These are phyloP conservation scores for Talaromyces nanjingensis DNA, from an alignment of 495 filamentous ascomycete species.

Conservation along the genomic window DNA sequence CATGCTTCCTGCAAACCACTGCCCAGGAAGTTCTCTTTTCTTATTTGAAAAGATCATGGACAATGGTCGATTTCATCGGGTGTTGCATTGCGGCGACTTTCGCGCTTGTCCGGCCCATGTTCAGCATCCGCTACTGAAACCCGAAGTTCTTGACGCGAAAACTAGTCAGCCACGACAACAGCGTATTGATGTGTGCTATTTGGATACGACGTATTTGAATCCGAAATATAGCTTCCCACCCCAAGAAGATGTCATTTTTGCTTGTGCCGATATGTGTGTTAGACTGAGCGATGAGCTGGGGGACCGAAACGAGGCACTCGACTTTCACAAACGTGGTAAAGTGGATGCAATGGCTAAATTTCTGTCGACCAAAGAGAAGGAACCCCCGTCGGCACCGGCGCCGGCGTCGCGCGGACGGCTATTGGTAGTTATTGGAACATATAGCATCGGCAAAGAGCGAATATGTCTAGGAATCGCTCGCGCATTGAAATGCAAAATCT, in stretches of 20 bases:
- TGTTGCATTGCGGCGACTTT: slow-evolving; percentile 96
- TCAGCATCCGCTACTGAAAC: slow-evolving; percentile 69
- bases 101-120: slow-evolving; percentile 84
- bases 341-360: slow-evolving; percentile 58
- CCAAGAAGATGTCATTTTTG: slow-evolving; percentile 75
- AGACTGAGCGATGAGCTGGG: slow-evolving; percentile 50
- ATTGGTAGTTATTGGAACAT: slow-evolving; percentile 90
- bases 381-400: slow-evolving; percentile 4
- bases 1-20: slow-evolving; percentile 96
- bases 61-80: slow-evolving; percentile 58
- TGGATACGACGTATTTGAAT: slow-evolving; percentile 95
- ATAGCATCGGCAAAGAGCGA: slow-evolving; percentile 95
- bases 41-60: slow-evolving; percentile 76
- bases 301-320: slow-evolving; percentile 45
- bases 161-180: slow-evolving; percentile 70
- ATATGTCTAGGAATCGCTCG: slow-evolving; percentile 88
- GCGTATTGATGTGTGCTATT: slow-evolving; percentile 86
- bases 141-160: slow-evolving; percentile 60
- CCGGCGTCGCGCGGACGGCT: slow-evolving; percentile 51
- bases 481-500: slow-evolving; percentile 86
- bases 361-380: slow-evolving; percentile 24
- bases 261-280: slow-evolving; percentile 87
- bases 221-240: slow-evolving; percentile 92
- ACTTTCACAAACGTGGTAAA: slow-evolving; percentile 42
- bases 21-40: slow-evolving; percentile 89